A percentile compares a stretch with the other conserved stretches of the same genome.
Evolutionary conservation across 2,329 filamentous ascomycete species (phyloP).

Genomic region (Exophiala mesophila): DNA sequence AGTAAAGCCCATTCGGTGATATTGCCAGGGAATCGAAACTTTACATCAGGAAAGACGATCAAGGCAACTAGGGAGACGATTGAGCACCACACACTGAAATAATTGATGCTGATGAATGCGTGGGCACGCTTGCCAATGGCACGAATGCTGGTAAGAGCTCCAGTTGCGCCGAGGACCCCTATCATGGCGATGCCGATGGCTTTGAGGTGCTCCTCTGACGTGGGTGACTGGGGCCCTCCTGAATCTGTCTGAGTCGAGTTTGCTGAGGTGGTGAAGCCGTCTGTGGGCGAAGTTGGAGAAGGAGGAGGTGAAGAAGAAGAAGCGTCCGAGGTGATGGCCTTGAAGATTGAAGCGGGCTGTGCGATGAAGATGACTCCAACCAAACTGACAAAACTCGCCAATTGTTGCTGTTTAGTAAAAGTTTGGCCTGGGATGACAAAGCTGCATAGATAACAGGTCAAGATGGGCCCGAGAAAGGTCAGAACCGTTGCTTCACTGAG

Average conservation of each 20-base stretch:
- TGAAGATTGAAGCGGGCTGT: conserved; percentile 54
- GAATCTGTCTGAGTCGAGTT: conserved; percentile 26
- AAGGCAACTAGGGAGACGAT: conserved; percentile 62
- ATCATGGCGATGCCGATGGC: conserved; percentile 69
- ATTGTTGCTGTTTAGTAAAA: conserved; percentile 70
- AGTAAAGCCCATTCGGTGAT: conserved; percentile 62
- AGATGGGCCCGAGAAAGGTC: conserved; percentile 75
- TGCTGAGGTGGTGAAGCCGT: conserved; percentile 5
- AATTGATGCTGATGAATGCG: conserved; percentile 78
- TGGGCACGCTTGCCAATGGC: conserved; percentile 77
- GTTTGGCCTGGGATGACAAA: conserved; percentile 65
- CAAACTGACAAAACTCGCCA: conserved; percentile 70
- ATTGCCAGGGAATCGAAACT: conserved; percentile 52
- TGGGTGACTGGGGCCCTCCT: conserved; percentile 33
- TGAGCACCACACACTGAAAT: conserved; percentile 68
- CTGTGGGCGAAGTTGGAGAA: conserved; percentile 16
- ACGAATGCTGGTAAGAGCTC: conserved; percentile 71
- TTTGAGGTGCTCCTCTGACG: conserved; percentile 59
- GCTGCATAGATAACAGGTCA: conserved; percentile 76
- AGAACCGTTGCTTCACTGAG: conserved; percentile 85
- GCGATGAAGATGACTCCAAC: conserved; percentile 80
- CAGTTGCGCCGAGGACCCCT: conserved; percentile 70
- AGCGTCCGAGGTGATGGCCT: conserved; percentile 37
- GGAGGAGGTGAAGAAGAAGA: conserved; percentile 28
- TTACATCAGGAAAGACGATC: conserved; percentile 49